A percentile compares a stretch with the other conserved stretches of the same genome.
phyloP scores from a whole-genome alignment of 495 filamentous ascomycete species.

The Penicillium nucicola region DNA sequence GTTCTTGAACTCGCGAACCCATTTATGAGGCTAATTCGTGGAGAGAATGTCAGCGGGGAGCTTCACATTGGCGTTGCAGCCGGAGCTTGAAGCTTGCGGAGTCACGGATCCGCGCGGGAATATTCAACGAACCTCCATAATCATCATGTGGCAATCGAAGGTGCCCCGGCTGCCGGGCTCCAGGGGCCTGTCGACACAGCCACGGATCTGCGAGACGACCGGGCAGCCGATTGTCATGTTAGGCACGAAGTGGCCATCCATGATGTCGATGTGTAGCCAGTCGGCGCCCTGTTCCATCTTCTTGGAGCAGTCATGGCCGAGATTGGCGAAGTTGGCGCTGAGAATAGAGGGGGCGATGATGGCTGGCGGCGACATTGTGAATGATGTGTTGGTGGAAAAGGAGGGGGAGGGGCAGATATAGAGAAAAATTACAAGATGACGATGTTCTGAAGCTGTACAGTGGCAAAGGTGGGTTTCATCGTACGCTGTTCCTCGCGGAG shows the following conservation, averaged over 20 bases:
- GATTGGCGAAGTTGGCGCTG: slow-evolving; percentile 87
- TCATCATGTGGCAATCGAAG: slow-evolving; percentile 99
- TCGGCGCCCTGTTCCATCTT: slow-evolving; percentile 82
- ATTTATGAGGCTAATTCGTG: slow-evolving; percentile 78
- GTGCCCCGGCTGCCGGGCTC: slow-evolving; percentile 70
- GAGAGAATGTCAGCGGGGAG: neutral
- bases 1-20: slow-evolving; percentile 90
- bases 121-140: slow-evolving; percentile 68
- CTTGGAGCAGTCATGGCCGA: slow-evolving; percentile 77
- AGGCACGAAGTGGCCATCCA: slow-evolving; percentile 96
- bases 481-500: no score
- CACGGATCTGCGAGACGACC: slow-evolving; percentile 88
- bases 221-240: slow-evolving; percentile 97
- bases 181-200: slow-evolving; percentile 66
- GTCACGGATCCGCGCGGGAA: neutral
- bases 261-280: slow-evolving; percentile 79
- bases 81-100: neutral
- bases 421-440: neutral
- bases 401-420: slow-evolving; percentile 1
- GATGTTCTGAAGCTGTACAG: slow-evolving; percentile 15
- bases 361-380: slow-evolving; percentile 75
- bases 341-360: slow-evolving; percentile 98
- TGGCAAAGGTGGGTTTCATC: slow-evolving; percentile 23
- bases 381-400: neutral
- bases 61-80: neutral